phyloP scores from a whole-genome alignment of 78 protist species.

The Tieghemostelium lacteum region DNA sequence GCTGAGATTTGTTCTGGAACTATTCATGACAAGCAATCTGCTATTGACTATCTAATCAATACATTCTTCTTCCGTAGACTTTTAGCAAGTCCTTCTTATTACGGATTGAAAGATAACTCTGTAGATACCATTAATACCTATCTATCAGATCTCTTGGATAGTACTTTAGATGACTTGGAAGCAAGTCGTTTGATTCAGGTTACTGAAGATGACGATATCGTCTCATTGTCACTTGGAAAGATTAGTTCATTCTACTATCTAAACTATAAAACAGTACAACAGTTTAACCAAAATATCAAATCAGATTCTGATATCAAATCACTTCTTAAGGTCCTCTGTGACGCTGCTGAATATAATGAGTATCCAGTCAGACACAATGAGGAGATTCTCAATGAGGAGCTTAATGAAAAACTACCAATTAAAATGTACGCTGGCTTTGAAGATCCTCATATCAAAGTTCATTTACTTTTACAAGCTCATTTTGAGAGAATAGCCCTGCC shows the following conservation, averaged over 20 bases:
- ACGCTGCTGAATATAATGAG: conserved; percentile 90
- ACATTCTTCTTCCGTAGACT: conserved; percentile 98
- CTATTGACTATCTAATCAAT: conserved; percentile 97
- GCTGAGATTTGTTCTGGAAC: conserved; percentile 84
- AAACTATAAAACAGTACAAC: conserved; percentile 85
- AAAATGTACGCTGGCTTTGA: conserved; percentile 44
- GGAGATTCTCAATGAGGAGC: conserved; percentile 92
- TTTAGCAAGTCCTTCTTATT: conserved; percentile 95
- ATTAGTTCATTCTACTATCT: conserved; percentile 98
- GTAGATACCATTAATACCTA: conserved; percentile 43
- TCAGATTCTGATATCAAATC: conserved; percentile 38
- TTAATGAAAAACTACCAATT: conserved; percentile 85
- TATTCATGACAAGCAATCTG: conserved; percentile 84
- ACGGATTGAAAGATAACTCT: conserved; percentile 86
- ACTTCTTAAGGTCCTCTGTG: conserved; percentile 70
- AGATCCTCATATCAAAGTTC: conserved; percentile 93
- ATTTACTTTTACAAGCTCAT: conserved; percentile 96
- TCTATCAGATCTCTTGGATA: conserved; percentile 87
- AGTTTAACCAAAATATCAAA: conserved; percentile 66
- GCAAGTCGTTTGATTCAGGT: conserved; percentile 22
- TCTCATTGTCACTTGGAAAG: conserved; percentile 88
- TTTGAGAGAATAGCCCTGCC: conserved; percentile 89
- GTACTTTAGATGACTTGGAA: conserved; percentile 75
- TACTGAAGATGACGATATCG: conserved; percentile 55
- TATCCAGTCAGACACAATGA: conserved; percentile 99